These are phyloP conservation scores for Penstemon newberryi DNA, from an alignment of 257 asterid species.

Conservation along the genomic window DNA sequence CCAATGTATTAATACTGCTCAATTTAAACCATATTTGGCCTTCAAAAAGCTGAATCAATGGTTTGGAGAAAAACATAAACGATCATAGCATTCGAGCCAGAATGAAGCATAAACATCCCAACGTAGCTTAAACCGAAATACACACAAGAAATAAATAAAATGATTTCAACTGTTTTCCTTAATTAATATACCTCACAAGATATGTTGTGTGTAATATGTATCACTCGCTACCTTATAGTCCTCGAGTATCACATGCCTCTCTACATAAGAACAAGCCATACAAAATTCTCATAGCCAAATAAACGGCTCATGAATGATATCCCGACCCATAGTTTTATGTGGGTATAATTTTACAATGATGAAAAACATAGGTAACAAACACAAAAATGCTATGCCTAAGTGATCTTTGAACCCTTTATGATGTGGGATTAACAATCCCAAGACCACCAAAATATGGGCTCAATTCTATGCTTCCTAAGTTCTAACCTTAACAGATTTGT, in stretches of 20 bases:
- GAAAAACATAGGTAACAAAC: slow-evolving; percentile 27
- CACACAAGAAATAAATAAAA: no score
- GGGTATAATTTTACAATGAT: slow-evolving; percentile 37
- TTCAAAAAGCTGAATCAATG: no score
- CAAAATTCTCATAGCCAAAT: slow-evolving; percentile 43
- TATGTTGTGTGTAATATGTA: no score
- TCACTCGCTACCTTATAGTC: not conserved
- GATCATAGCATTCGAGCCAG: no score
- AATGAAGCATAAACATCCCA: no score
- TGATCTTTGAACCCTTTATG: slow-evolving; percentile 24
- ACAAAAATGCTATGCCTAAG: slow-evolving; percentile 17
- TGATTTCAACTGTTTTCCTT: no score
- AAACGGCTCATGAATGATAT: slow-evolving; percentile 33
- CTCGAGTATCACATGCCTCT: not conserved
- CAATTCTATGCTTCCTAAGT: slow-evolving; percentile 29
- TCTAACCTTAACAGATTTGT: slow-evolving; percentile 24
- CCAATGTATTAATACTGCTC: no score
- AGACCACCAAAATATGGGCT: slow-evolving; percentile 48
- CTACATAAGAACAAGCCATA: not conserved
- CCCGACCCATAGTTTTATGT: slow-evolving; percentile 21
- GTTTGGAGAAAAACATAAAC: no score
- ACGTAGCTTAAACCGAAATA: no score
- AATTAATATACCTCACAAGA: no score
- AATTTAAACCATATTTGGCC: no score
- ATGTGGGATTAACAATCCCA: slow-evolving; percentile 17